phyloP scores from a whole-genome alignment of 306 rosid genomes.

The Sicyos baderoa region DNA sequence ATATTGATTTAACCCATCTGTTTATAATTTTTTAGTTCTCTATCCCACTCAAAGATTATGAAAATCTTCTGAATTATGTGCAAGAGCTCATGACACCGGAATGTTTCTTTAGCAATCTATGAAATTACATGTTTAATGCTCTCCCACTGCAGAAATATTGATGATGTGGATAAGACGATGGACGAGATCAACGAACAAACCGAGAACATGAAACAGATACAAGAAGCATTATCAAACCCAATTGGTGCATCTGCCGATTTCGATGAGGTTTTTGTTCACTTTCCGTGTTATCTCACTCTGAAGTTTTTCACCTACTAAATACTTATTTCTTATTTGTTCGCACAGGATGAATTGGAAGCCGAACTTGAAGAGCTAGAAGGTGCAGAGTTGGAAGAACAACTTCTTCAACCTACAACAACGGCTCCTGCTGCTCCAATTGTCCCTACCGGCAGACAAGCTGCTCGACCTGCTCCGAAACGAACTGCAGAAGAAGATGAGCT shows the following conservation, averaged over 20 bases:
- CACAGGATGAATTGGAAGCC: constrained; percentile 90
- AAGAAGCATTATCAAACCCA: constrained; percentile 89
- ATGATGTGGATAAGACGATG: constrained; percentile 95
- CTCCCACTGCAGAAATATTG: constrained; percentile 61
- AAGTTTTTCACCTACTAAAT: neutral
- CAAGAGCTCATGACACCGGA: neutral
- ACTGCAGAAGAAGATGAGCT: constrained; percentile 35
- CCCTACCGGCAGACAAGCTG: constrained; percentile 69
- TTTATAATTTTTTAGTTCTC: neutral
- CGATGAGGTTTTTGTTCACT: constrained; percentile 57
- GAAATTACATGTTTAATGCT: neutral
- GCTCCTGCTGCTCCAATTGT: constrained; percentile 82
- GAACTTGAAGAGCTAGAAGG: constrained; percentile 97
- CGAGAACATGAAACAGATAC: constrained; percentile 95
- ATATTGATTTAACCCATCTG: too few relatives aligned
- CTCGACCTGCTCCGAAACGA: constrained; percentile 66
- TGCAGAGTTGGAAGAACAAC: constrained; percentile 95
- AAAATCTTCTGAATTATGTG: neutral
- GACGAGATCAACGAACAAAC: constrained; percentile 99
- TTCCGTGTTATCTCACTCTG: neutral
- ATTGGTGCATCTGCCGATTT: constrained; percentile 83
- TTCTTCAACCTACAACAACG: constrained; percentile 88
- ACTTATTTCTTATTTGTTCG: neutral
- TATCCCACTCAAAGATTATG: neutral
- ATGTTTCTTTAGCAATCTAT: neutral